phyloP scores from a whole-genome alignment of 495 filamentous ascomycete genomes.

The Glonium stellatum region DNA sequence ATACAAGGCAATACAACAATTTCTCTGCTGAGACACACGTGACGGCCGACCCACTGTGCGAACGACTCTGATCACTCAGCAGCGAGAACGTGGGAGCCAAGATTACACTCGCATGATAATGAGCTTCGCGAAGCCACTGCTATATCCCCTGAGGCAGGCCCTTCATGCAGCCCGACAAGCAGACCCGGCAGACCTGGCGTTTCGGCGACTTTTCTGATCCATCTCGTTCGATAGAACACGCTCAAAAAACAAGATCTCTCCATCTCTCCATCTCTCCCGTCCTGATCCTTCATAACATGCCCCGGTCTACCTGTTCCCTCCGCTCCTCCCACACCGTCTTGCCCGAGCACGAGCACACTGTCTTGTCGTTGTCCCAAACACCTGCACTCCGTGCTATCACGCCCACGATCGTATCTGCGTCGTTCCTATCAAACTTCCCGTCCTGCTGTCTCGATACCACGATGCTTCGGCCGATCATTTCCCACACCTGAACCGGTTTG shows the following conservation, averaged over 20 bases:
- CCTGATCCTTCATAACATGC: slow-evolving; percentile 58
- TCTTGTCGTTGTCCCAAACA: slow-evolving; percentile 98
- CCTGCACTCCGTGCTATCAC: slow-evolving; percentile 92
- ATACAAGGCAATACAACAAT: slow-evolving; percentile 11
- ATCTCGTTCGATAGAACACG: slow-evolving; percentile 4
- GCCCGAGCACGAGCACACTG: slow-evolving; percentile 86
- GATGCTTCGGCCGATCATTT: slow-evolving; percentile 87
- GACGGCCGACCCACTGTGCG: slow-evolving; percentile 7
- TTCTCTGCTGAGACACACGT: slow-evolving; percentile 27
- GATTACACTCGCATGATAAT: slow-evolving; percentile 18
- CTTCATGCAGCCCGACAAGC: not conserved
- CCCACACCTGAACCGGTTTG: slow-evolving; percentile 80
- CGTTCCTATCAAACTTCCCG: slow-evolving; percentile 53
- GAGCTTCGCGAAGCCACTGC: slow-evolving; percentile 20
- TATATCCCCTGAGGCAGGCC: slow-evolving; percentile 19
- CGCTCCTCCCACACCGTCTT: slow-evolving; percentile 98
- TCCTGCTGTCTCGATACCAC: slow-evolving; percentile 62
- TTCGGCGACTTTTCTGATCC: slow-evolving; percentile 9
- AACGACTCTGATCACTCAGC: slow-evolving; percentile 7
- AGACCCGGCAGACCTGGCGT: slow-evolving; percentile 15
- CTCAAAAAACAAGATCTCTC: not conserved
- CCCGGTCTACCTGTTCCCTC: slow-evolving; percentile 76
- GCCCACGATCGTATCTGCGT: slow-evolving; percentile 77
- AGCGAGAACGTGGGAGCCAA: not conserved
- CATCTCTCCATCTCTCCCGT: not conserved